A percentile compares a stretch with the other conserved stretches of the same genome.
Evolutionary conservation across 2,329 filamentous ascomycete genomes (phyloP).

Genomic region (Bipolaris cookei): DNA sequence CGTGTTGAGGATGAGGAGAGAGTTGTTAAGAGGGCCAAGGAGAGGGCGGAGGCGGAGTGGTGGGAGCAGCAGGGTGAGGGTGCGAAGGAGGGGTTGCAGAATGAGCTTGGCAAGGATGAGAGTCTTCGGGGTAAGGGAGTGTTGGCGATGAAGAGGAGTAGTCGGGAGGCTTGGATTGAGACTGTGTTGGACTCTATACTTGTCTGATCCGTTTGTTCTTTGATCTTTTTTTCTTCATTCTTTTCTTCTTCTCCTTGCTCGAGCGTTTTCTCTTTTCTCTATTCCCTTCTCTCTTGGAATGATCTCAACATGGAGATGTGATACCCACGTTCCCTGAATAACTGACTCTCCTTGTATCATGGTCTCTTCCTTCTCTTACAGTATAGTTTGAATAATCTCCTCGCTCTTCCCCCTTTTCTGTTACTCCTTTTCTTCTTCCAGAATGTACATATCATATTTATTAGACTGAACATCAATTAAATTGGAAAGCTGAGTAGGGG

Average conservation of each 20-base stretch:
- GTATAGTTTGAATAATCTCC: not conserved
- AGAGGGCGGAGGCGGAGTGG: conserved; percentile 55
- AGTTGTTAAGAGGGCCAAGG: conserved; percentile 50
- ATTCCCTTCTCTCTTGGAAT: not conserved
- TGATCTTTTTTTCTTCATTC: not conserved
- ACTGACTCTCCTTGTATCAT: not conserved
- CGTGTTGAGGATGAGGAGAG: conserved; percentile 56
- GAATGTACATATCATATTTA: too few relatives aligned
- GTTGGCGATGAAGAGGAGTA: conserved; percentile 15
- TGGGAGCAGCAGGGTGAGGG: conserved; percentile 49
- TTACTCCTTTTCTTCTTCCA: too few relatives aligned
- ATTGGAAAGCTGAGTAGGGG: too few relatives aligned
- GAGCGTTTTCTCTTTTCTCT: not conserved
- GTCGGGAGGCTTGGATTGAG: conserved; percentile 32
- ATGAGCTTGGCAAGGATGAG: conserved; percentile 26
- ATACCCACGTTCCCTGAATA: not conserved
- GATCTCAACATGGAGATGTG: not conserved
- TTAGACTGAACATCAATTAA: too few relatives aligned
- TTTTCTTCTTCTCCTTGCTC: not conserved
- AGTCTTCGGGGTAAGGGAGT: conserved; percentile 10
- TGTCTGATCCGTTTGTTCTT: conserved; percentile 11
- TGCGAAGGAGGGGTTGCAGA: conserved; percentile 30
- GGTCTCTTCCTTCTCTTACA: not conserved
- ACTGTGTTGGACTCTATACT: conserved; percentile 24
- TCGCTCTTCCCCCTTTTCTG: not conserved